A percentile compares a stretch with the other conserved stretches of the same genome.
Evolutionary conservation across 768 basidiomycete genomes (phyloP).

Genomic region (Cystofilobasidium macerans): DNA sequence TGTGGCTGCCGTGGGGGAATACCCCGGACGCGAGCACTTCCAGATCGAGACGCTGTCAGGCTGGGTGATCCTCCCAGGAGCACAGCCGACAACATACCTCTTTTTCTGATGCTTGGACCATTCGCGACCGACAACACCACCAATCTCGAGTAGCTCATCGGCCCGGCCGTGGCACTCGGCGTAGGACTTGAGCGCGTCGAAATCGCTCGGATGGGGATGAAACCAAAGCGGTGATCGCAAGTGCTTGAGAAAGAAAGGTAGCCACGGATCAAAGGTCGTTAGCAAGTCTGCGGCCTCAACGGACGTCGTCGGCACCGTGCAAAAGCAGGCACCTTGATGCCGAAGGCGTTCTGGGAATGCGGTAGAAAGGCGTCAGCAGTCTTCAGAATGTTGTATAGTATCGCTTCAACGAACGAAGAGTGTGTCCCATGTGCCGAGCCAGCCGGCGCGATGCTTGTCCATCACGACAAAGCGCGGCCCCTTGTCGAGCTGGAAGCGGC

Average conservation of each 20-base stretch:
- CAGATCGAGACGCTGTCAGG: neutral
- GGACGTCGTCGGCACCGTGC: too few species aligned
- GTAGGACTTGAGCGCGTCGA: constrained; percentile 30
- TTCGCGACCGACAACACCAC: constrained; percentile 31
- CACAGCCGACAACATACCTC: constrained; percentile 14
- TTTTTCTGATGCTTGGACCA: constrained; percentile 30
- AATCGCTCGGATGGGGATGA: constrained; percentile 30
- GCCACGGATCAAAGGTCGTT: too few species aligned
- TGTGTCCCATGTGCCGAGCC: constrained; percentile 1
- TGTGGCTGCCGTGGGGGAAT: constrained; percentile 18
- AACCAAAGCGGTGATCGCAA: constrained; percentile 33
- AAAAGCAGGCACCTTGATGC: too few species aligned
- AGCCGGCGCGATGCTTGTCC: constrained; percentile 16
- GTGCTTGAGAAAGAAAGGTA: too few species aligned
- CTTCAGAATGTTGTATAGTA: neutral
- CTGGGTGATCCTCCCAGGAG: neutral
- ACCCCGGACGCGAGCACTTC: neutral
- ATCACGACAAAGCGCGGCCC: constrained; percentile 1
- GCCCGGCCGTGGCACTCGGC: constrained; percentile 18
- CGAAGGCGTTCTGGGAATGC: constrained; percentile 8
- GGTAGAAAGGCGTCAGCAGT: neutral
- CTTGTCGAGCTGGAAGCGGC: neutral
- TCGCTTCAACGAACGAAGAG: constrained; percentile 26
- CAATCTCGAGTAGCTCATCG: constrained; percentile 29
- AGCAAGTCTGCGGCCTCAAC: too few species aligned